Evolutionary conservation across 768 basidiomycete genomes (phyloP).

Genomic region (Collybia sp.): DNA sequence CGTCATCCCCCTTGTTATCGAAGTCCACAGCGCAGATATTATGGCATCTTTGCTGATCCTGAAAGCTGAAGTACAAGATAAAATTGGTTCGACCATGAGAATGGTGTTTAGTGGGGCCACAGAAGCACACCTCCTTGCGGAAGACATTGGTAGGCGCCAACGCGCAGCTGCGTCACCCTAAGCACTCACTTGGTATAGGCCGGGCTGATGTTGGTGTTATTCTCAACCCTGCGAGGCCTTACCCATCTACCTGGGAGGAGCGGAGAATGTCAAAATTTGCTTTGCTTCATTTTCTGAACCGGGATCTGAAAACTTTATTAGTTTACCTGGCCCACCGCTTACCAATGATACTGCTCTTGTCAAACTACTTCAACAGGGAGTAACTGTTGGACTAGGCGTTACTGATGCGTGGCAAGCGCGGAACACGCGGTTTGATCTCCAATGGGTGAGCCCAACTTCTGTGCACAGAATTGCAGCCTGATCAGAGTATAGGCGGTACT

Average conservation of each 20-base stretch:
- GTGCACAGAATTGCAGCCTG: conserved; percentile 1
- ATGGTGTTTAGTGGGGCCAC: conserved; percentile 60
- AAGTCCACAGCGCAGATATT: conserved; percentile 65
- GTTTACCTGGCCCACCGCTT: conserved; percentile 73
- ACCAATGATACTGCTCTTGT: conserved; percentile 58
- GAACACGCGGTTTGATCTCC: conserved; percentile 71
- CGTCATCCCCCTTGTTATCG: conserved; percentile 61
- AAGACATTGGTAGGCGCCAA: conserved; percentile 47
- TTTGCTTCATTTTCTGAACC: background rate
- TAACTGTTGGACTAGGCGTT: conserved; percentile 75
- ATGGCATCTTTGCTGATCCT: conserved; percentile 68
- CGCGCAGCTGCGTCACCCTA: background rate
- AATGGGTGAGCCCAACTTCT: conserved; percentile 54
- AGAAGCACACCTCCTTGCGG: conserved; percentile 63
- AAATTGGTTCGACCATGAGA: conserved; percentile 50
- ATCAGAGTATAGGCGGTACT: conserved; percentile 31
- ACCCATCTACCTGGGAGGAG: conserved; percentile 71
- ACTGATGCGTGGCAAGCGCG: conserved; percentile 68
- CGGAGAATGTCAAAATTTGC: conserved; percentile 47
- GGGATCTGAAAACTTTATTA: conserved; percentile 16
- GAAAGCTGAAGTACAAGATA: conserved; percentile 62
- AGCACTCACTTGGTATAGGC: conserved; percentile 24
- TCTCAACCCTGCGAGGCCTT: conserved; percentile 54
- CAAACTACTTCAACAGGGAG: conserved; percentile 61
- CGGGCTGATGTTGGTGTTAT: conserved; percentile 46